Percentiles rank a stretch among this genome's conserved stretches.
Conservation (phyloP, 352 stramenopile species). For the Pythium brassicae region DNA sequence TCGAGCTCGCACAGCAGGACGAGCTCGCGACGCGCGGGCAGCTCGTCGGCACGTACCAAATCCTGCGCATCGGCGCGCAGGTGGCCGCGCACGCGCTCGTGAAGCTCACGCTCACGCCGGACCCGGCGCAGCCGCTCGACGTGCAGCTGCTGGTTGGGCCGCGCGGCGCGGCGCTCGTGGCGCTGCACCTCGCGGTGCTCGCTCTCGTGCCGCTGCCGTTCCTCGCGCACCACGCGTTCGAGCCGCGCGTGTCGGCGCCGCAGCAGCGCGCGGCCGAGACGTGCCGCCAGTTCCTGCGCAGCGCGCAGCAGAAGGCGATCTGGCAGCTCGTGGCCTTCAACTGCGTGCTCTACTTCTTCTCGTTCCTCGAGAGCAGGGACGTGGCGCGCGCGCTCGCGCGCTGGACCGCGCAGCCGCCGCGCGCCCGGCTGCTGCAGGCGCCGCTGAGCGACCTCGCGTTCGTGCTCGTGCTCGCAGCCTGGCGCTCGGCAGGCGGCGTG, state of each 20-base stretch:
- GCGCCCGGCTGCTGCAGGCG: conserved; percentile 12
- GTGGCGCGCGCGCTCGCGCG: conserved; percentile 17
- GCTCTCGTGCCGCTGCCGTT: conserved; percentile 27
- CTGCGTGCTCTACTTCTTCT: conserved; percentile 38
- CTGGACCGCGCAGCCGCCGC: conserved; percentile 15
- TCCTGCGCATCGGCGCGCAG: conserved; percentile 23
- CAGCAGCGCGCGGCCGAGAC: conserved; percentile 12
- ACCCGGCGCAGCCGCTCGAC: neutral
- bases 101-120: conserved; percentile 2
- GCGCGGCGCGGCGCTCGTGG: conserved; percentile 13
- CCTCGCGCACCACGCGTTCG: conserved; percentile 22
- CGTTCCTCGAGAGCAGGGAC: conserved; percentile 23
- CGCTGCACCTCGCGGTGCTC: conserved; percentile 25
- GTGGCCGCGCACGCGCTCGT: conserved; percentile 20
- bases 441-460: conserved; percentile 20
- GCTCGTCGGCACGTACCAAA: conserved; percentile 30
- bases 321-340: conserved; percentile 45
- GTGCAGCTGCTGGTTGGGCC: conserved; percentile 13
- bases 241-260: conserved; percentile 5
- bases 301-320: conserved; percentile 34
- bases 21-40: conserved; percentile 22
- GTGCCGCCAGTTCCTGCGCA: conserved; percentile 17
- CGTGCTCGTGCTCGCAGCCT: conserved; percentile 17
- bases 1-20: conserved; percentile 45
- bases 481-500: conserved; percentile 15